A percentile compares a stretch with the other conserved stretches of the same genome.
These are phyloP conservation scores for Ceratocystis colombiana DNA, from an alignment of 2,329 filamentous ascomycete species.

Conservation along the genomic window DNA sequence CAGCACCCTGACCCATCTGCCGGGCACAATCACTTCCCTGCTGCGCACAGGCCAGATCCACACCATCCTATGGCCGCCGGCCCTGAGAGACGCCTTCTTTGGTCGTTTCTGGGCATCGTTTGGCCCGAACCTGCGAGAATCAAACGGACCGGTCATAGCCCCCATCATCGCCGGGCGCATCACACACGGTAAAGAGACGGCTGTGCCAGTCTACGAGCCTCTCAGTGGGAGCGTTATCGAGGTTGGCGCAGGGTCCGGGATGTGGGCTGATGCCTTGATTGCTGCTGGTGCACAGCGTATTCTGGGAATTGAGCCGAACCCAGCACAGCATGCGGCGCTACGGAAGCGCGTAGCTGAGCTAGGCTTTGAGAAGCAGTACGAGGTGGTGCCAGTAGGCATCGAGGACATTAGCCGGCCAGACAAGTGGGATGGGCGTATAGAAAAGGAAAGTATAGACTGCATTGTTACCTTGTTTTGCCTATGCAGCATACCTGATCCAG, in stretches of 20 bases:
- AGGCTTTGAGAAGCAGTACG: constrained; percentile 48
- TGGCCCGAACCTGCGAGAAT: constrained; percentile 42
- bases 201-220: constrained; percentile 32
- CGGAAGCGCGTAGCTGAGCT: constrained; percentile 39
- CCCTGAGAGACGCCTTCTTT: constrained; percentile 47
- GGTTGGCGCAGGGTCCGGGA: constrained; percentile 51
- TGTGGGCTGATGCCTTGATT: constrained; percentile 49
- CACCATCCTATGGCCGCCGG: constrained; percentile 36
- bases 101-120: constrained; percentile 48
- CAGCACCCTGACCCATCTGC: constrained; percentile 41
- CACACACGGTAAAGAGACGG: constrained; percentile 33
- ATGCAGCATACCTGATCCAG: constrained; percentile 53
- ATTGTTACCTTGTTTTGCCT: constrained; percentile 53
- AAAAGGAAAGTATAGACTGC: constrained; percentile 45
- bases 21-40: constrained; percentile 40
- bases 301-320: constrained; percentile 57
- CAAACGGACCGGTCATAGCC: constrained; percentile 37
- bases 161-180: constrained; percentile 47
- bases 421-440: constrained; percentile 40
- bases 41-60: constrained; percentile 32
- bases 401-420: constrained; percentile 42
- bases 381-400: constrained; percentile 53
- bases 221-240: constrained; percentile 48
- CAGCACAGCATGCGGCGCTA: constrained; percentile 42
- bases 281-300: constrained; percentile 34